These are phyloP conservation scores for Hemileia vastatrix DNA, from an alignment of 1,284 basidiomycete species.

Conservation along the genomic window DNA sequence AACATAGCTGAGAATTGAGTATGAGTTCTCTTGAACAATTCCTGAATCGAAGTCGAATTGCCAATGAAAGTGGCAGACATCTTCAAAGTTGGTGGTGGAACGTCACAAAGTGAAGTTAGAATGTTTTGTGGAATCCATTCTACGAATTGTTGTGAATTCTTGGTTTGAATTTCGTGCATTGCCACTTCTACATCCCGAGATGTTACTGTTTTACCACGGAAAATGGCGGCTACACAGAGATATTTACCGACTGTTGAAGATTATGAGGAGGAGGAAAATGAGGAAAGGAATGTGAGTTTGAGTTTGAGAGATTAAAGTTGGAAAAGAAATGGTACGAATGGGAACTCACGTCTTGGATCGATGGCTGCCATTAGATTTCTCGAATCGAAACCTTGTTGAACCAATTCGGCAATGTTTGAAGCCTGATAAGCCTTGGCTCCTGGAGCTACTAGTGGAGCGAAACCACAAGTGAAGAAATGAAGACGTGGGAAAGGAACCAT, in stretches of 20 bases:
- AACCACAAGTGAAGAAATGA: slow-evolving; percentile 45
- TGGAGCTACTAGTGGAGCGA: slow-evolving; percentile 43
- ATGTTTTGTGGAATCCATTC: slow-evolving; percentile 46
- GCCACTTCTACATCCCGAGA: slow-evolving; percentile 42
- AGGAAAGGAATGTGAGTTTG: too few species aligned
- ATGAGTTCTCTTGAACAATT: slow-evolving; percentile 26
- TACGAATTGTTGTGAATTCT: slow-evolving; percentile 42
- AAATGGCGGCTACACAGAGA: slow-evolving; percentile 44
- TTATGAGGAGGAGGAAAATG: too few species aligned
- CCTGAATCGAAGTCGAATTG: slow-evolving; percentile 45
- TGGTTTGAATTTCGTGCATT: slow-evolving; percentile 42
- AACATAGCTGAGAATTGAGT: slow-evolving; percentile 42
- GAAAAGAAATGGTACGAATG: not conserved
- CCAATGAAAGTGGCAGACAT: slow-evolving; percentile 45
- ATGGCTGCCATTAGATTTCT: slow-evolving; percentile 45
- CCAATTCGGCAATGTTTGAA: slow-evolving; percentile 40
- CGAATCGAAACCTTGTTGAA: slow-evolving; percentile 43
- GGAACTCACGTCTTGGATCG: slow-evolving; percentile 34
- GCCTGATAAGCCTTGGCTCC: slow-evolving; percentile 44
- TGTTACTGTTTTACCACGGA: slow-evolving; percentile 38
- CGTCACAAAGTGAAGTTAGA: slow-evolving; percentile 41
- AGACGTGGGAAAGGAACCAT: slow-evolving; percentile 45
- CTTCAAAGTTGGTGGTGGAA: slow-evolving; percentile 34
- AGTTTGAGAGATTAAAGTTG: slow-evolving; percentile 13
- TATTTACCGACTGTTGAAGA: slow-evolving; percentile 32